phyloP scores from a whole-genome alignment of 306 rosid species.

The Inga oerstediana region DNA sequence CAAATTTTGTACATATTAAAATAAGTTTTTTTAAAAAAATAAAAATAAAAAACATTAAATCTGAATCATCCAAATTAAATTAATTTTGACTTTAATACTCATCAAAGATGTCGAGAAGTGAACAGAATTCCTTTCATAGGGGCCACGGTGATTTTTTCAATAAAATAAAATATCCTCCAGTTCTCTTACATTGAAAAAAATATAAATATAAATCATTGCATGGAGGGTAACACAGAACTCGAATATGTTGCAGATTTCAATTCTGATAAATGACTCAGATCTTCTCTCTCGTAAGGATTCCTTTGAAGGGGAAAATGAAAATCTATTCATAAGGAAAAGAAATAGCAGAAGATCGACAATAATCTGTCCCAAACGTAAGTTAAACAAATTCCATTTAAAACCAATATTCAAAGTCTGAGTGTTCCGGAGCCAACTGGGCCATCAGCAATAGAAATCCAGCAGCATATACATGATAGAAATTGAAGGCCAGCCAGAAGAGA shows the following conservation, averaged over 20 bases:
- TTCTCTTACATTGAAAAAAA: neutral
- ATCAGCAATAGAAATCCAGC: slow-evolving; percentile 11
- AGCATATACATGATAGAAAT: slow-evolving; percentile 16
- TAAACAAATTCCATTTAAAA: neutral
- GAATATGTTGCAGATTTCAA: neutral
- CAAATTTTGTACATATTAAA: too few relatives aligned
- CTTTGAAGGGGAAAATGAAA: neutral
- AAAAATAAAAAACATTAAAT: too few relatives aligned
- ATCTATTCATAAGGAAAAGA: neutral
- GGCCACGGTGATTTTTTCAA: too few relatives aligned
- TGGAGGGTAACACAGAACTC: neutral
- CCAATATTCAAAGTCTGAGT: neutral
- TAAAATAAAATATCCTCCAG: too few relatives aligned
- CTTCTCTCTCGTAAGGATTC: neutral
- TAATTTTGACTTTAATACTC: too few relatives aligned
- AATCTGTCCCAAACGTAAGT: neutral
- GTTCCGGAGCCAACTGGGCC: slow-evolving; percentile 3
- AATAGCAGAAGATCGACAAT: neutral
- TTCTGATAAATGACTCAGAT: neutral
- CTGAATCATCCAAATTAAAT: too few relatives aligned
- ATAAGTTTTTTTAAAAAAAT: too few relatives aligned
- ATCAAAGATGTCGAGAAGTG: too few relatives aligned
- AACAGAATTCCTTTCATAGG: too few relatives aligned
- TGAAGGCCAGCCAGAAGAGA: neutral
- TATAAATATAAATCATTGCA: too few relatives aligned